Evolutionary conservation across 768 basidiomycete genomes (phyloP).

Genomic region (Russula olivacea): DNA sequence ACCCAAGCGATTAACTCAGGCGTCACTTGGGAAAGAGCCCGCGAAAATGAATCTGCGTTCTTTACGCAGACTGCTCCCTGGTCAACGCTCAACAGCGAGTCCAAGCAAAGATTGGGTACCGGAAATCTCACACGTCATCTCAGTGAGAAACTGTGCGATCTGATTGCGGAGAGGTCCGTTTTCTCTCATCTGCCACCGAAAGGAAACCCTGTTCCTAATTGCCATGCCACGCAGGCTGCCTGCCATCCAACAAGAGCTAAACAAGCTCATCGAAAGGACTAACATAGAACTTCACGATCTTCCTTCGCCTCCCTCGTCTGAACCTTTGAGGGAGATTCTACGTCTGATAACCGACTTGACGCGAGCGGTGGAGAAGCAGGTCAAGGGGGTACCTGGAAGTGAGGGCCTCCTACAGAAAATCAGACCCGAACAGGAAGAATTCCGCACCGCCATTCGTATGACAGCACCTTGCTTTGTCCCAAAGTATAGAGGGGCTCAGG

Average conservation of each 20-base stretch:
- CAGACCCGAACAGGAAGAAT: slow-evolving; percentile 4
- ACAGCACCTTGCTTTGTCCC: slow-evolving; percentile 15
- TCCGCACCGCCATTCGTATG: slow-evolving; percentile 1
- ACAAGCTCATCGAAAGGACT: slow-evolving; percentile 39
- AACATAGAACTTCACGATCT: slow-evolving; percentile 32
- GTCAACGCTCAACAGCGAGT: slow-evolving; percentile 45
- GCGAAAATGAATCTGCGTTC: slow-evolving; percentile 49
- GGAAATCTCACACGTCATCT: slow-evolving; percentile 50
- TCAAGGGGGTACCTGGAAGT: not conserved
- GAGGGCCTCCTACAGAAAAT: not conserved
- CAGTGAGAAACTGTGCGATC: slow-evolving; percentile 54
- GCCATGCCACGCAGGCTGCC: slow-evolving; percentile 44
- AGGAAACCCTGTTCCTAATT: not conserved
- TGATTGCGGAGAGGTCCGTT: slow-evolving; percentile 54
- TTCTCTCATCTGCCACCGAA: not conserved
- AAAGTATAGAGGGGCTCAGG: not conserved
- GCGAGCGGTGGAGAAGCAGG: not conserved
- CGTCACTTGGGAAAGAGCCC: slow-evolving; percentile 56
- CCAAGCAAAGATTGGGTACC: slow-evolving; percentile 52
- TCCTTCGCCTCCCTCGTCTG: slow-evolving; percentile 48
- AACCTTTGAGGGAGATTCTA: slow-evolving; percentile 53
- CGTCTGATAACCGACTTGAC: slow-evolving; percentile 42
- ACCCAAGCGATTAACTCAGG: slow-evolving; percentile 45
- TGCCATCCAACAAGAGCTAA: slow-evolving; percentile 53
- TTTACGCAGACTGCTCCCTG: slow-evolving; percentile 50